Conservation (phyloP, 2,329 filamentous ascomycete genomes). For the Aspergillus proliferans region DNA sequence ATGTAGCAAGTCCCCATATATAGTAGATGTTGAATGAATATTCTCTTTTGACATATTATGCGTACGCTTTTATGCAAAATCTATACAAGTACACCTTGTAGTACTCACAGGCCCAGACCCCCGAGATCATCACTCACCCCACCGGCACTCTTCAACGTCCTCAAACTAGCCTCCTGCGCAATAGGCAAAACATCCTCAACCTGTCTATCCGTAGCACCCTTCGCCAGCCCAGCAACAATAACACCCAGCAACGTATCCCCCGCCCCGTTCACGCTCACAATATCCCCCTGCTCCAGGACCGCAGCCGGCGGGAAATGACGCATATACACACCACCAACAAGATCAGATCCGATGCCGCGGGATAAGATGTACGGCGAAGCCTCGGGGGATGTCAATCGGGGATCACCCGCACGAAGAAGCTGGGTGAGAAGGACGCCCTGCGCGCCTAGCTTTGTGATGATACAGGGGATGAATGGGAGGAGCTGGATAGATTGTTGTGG, state of each 20-base stretch:
- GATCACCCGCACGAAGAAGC: slow-evolving; percentile 62
- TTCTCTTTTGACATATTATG: too few relatives aligned
- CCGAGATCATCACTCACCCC: slow-evolving; percentile 51
- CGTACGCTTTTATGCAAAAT: too few relatives aligned
- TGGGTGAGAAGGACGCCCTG: slow-evolving; percentile 70
- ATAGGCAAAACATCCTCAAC: slow-evolving; percentile 63
- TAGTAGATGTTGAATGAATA: not conserved
- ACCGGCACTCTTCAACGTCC: slow-evolving; percentile 69
- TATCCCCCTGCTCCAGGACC: slow-evolving; percentile 53
- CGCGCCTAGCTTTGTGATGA: slow-evolving; percentile 76
- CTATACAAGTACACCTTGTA: too few relatives aligned
- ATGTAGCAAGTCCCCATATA: not conserved
- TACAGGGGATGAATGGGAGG: slow-evolving; percentile 77
- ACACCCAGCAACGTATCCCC: slow-evolving; percentile 90
- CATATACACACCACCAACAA: slow-evolving; percentile 83
- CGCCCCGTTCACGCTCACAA: slow-evolving; percentile 88
- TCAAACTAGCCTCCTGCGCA: slow-evolving; percentile 73
- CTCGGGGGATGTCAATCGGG: slow-evolving; percentile 56
- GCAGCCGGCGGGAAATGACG: slow-evolving; percentile 63
- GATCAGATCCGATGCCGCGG: slow-evolving; percentile 47
- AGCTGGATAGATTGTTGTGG: slow-evolving; percentile 79
- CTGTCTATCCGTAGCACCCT: slow-evolving; percentile 34
- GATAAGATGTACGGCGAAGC: slow-evolving; percentile 66
- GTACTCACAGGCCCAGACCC: not conserved
- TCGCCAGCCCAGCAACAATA: slow-evolving; percentile 69